Percentiles rank a stretch among this genome's conserved stretches.
Evolutionary conservation across 2,329 filamentous ascomycete species (phyloP).

Genomic region (Raffaelea deltoideospora): DNA sequence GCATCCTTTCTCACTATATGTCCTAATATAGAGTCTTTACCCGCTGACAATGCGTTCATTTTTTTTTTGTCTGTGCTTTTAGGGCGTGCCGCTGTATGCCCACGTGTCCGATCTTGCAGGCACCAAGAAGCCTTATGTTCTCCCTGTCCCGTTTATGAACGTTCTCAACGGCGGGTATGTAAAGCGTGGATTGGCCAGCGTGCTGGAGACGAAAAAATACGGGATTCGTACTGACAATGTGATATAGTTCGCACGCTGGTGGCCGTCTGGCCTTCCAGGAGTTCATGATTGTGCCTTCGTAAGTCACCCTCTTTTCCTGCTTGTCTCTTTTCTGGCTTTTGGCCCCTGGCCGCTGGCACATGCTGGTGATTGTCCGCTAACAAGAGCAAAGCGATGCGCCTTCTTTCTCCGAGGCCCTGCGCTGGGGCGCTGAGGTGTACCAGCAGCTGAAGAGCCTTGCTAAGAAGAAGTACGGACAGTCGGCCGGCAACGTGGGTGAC

Average conservation of each 20-base stretch:
- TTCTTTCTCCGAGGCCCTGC: slow-evolving; percentile 88
- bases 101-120: slow-evolving; percentile 78
- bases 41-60: too few species aligned
- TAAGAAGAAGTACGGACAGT: slow-evolving; percentile 99
- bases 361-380: slow-evolving; percentile 5
- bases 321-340: neutral
- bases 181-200: too few species aligned
- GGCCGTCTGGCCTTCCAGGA: slow-evolving; percentile 91
- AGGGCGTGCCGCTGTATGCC: slow-evolving; percentile 71
- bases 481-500: slow-evolving; percentile 95
- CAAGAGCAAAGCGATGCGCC: slow-evolving; percentile 49
- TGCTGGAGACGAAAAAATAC: too few species aligned
- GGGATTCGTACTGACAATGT: neutral
- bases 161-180: slow-evolving; percentile 42
- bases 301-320: slow-evolving; percentile 20
- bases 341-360: neutral
- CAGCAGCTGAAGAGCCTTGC: slow-evolving; percentile 91
- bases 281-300: slow-evolving; percentile 87
- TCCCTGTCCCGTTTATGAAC: slow-evolving; percentile 6
- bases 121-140: slow-evolving; percentile 25
- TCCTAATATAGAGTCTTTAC: too few species aligned
- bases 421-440: slow-evolving; percentile 95
- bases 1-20: neutral
- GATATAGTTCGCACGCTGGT: slow-evolving; percentile 73
- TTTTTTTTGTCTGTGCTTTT: neutral